These are phyloP conservation scores for Microbotryum silenes-acaulis DNA, from an alignment of 1,284 basidiomycete species.

Conservation along the genomic window DNA sequence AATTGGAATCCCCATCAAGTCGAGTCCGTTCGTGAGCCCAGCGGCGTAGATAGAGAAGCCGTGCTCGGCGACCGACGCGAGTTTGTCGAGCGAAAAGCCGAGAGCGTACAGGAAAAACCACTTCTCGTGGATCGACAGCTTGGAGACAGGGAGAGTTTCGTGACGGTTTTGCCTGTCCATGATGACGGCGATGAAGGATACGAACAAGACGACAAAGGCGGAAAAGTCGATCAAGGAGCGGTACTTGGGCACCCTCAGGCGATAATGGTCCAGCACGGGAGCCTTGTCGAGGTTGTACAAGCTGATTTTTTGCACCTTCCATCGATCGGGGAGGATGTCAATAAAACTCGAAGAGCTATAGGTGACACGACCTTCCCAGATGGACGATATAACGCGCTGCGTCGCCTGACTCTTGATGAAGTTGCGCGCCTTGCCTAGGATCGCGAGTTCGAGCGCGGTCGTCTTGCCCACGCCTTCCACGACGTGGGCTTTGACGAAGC, in stretches of 20 bases:
- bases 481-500: constrained; percentile 12
- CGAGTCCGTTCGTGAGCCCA: constrained; percentile 41
- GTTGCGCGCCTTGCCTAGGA: constrained; percentile 24
- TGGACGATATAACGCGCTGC: constrained; percentile 34
- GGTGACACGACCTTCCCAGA: constrained; percentile 37
- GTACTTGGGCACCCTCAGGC: constrained; percentile 40
- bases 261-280: constrained; percentile 43
- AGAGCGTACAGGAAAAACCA: constrained; percentile 38
- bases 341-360: constrained; percentile 35
- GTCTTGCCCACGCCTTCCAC: constrained; percentile 25
- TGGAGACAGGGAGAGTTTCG: constrained; percentile 16
- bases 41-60: constrained; percentile 37
- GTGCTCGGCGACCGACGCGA: constrained; percentile 33
- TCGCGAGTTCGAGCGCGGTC: constrained; percentile 31
- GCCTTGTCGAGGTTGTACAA: constrained; percentile 42
- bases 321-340: constrained; percentile 40
- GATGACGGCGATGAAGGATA: constrained; percentile 40
- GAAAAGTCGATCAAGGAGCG: constrained; percentile 25
- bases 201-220: constrained; percentile 39
- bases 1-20: constrained; percentile 36
- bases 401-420: constrained; percentile 14
- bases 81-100: constrained; percentile 37
- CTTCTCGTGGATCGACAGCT: constrained; percentile 18
- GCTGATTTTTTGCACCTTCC: constrained; percentile 42
- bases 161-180: constrained; percentile 32